Evolutionary conservation across 2,329 filamentous ascomycete species (phyloP), one percentile per base, ranked within the genome.

Genomic region (Diplodia sapinea): DNA sequence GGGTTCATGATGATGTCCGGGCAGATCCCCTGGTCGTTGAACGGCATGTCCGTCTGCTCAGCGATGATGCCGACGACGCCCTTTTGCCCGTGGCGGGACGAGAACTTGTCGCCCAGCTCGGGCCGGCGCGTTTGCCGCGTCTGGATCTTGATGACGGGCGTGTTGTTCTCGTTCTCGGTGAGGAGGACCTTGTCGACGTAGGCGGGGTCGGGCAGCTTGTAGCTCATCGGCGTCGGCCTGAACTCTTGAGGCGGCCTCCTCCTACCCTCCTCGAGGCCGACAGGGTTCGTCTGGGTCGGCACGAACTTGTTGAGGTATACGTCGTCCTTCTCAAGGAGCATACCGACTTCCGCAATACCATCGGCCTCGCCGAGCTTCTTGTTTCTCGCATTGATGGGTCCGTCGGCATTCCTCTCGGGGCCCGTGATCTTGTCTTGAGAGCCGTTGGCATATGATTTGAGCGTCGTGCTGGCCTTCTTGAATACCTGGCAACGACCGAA

Each of bases 1-100:
- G 96, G 95, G 83, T 99, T 99, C 95, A 99, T 99, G 87, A 99
- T 99, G 72, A 99, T 97, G 79, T 99, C 95, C 0, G 95, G 95
- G n/a, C 89, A 90, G 72, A 99, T 88, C 2, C 95, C 96, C 64
- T 86, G 84, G 79, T 99, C 95, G 43, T 91, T 91, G 82, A 99
- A 99, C 0, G 95, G 95, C 88, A 99, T 91, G 77, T 99, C 95
- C 76, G 95, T 93, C 80, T 98, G 94, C 70, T 97, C 92, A 20
- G 94, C 93, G 68, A 99, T 97, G 73, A 98, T 94, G 67, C 95
- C 95, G 1, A 96, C 93, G 23, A 98, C 95, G 82, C 95, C 95
- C 79, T 99, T 99, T 76, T 99, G 95, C 23, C 95, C 95, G 85
- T 99, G 95, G 69, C 95, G 92, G 62, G 95, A 99, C 0, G 94